Conservation (phyloP, 2,329 filamentous ascomycete species). For the Dendryphion nanum region DNA sequence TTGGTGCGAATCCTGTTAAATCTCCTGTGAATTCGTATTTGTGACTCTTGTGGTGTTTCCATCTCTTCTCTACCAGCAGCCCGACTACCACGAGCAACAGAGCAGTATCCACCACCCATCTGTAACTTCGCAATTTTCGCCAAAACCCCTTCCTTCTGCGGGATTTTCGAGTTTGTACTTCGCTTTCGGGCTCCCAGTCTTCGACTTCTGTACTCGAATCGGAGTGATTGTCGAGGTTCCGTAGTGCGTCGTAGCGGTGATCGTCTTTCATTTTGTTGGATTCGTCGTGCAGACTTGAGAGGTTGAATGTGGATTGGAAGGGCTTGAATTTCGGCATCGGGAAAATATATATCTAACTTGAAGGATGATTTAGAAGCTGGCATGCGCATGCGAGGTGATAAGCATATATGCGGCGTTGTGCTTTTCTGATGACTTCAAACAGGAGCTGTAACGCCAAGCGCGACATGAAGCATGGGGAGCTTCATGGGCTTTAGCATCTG, state of each 20-base stretch:
- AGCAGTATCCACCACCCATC: slow-evolving; percentile 29
- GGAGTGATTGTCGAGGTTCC: slow-evolving; percentile 16
- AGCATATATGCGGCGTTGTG: not conserved
- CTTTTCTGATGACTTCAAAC: not conserved
- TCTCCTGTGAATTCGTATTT: slow-evolving; percentile 28
- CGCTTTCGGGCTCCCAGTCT: slow-evolving; percentile 18
- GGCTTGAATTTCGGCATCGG: not conserved
- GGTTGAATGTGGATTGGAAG: not conserved
- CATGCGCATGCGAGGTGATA: not conserved
- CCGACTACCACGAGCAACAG: slow-evolving; percentile 28
- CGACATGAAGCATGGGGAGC: not conserved
- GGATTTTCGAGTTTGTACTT: slow-evolving; percentile 2
- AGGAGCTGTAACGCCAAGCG: not conserved
- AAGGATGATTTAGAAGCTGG: not conserved
- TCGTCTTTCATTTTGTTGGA: slow-evolving; percentile 15
- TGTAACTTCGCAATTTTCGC: slow-evolving; percentile 13
- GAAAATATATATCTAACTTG: not conserved
- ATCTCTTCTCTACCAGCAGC: slow-evolving; percentile 25
- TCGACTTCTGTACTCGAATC: slow-evolving; percentile 28
- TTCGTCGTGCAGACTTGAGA: not conserved
- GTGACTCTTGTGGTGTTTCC: slow-evolving; percentile 4
- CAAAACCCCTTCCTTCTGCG: slow-evolving; percentile 11
- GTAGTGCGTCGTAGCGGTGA: slow-evolving; percentile 23
- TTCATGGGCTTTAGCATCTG: too few species aligned
- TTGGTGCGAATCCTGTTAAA: slow-evolving; percentile 32